Base-by-base conservation (phyloP, 2,329 filamentous ascomycete genomes). In the Didymella pomorum region DNA sequence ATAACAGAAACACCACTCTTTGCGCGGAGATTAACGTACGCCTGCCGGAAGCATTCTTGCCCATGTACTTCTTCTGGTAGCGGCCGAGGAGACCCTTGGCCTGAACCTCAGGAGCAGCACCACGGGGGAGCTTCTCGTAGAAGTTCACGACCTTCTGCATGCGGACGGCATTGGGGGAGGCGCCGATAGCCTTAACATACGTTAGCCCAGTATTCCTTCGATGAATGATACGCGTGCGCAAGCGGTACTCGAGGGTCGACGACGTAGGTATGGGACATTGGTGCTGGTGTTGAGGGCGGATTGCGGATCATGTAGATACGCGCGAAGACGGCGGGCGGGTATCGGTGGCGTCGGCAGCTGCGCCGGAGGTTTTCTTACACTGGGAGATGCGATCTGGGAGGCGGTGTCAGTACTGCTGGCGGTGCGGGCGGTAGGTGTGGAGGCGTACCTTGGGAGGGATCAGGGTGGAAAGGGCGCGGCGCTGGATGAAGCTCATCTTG, bases 111-210 rank as follows among this genome's bases (percentile, higher is more conserved):
- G 95, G 93, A 75, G 93, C 93, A 71, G 91, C 81, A 72, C 95
- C 96, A 77, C 93, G 92, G 78, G 96, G 95, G 60, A 99, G 92
- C 82, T 94, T 96, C 85, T 96, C 92, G 87, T 99, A 99, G 87
- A 99, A 98, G 84, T 87, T 92, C 80, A 98, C 94, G 72, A 99
- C 93, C 75, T 93, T 91, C 80, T 96, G 91, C 95, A 99, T 98
- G 79, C 94, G 92, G 77, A 93, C 87, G 78, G 95, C 95, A 88
- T 98, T 94, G 78, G 93, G 92, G 71, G 93, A 93, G 78, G 91
- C 90, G 76, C 95, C 94, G 78, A 99, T 93, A 73, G 91, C 93
- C 95, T 98, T 54, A 11, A 79, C 49, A 49, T 47, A 39, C 44
- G 64, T 75, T 67, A 74, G 69, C 62, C 53, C 41, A 41, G 28